Base-by-base conservation (phyloP, 2,329 filamentous ascomycete genomes). In the Verticillium longisporum region DNA sequence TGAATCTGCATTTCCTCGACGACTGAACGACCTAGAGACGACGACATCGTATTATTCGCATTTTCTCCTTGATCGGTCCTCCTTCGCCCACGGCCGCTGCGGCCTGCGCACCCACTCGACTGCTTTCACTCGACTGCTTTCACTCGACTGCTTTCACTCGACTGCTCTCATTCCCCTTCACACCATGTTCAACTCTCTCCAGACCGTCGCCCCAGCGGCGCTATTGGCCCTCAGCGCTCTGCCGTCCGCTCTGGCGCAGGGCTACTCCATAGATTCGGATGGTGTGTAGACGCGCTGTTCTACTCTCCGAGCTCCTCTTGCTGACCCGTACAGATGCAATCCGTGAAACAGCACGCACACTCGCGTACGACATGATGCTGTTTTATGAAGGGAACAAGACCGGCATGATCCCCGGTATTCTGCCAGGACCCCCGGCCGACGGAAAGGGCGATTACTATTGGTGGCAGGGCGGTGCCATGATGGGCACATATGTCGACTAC, bases 381-480 rank as follows among this genome's bases (percentile, higher is more conserved):
- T 79, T 78, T 66, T 84, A 84, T 70, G 72, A 78, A 41, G 81
- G 81, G 61, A 81, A 83, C 65, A 67, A 76, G 61, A 73, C 79
- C 1, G 82, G 83, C 60, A 73, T 77, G 68, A 81, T 79, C 15
- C 83, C 83, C 7, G 83, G 83, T 37, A 85, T 84, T 66, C 71
- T 86, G 11, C 83, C 83, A 1, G 83, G 83, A 0, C 83, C 83
- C 60, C 83, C 83, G 65, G 69, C 71, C 1, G 69, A 70, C 36
- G 64, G 70, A 68, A 65, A 73, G 65, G 83, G 83, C 65, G 78
- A 82, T 63, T 88, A 88, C 71, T 90, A 90, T 78, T 91, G 88
- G 88, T 91, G 88, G 88, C 85, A 91, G 70, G 85, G 85, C 5
- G 84, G 86, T 59, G 84, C 86, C 14, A 79, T 91, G 75, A 89